These are phyloP conservation scores for Penicillium silybi DNA, from an alignment of 495 filamentous ascomycete species.

Conservation along the genomic window DNA sequence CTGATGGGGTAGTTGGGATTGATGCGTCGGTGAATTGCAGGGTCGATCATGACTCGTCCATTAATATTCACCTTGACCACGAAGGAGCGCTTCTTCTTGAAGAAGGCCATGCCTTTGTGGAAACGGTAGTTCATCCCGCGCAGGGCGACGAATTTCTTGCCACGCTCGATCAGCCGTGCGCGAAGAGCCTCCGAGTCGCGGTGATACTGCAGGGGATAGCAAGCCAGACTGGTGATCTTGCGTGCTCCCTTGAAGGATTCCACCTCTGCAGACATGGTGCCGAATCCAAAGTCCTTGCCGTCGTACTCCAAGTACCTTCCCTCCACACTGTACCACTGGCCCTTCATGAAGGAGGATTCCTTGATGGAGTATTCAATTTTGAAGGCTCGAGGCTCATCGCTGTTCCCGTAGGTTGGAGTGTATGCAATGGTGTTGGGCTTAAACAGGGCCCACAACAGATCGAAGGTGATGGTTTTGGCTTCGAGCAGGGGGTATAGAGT, in stretches of 20 bases:
- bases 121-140: slow-evolving; percentile 82
- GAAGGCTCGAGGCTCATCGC: slow-evolving; percentile 84
- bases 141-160: slow-evolving; percentile 77
- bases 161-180: slow-evolving; percentile 71
- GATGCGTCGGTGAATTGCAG: slow-evolving; percentile 78
- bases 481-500: slow-evolving; percentile 80
- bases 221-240: slow-evolving; percentile 74
- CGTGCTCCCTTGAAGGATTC: slow-evolving; percentile 76
- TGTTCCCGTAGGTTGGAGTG: slow-evolving; percentile 72
- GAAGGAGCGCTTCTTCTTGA: slow-evolving; percentile 69
- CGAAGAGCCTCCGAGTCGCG: slow-evolving; percentile 64
- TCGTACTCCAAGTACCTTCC: slow-evolving; percentile 84
- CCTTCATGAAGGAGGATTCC: slow-evolving; percentile 67
- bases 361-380: slow-evolving; percentile 78
- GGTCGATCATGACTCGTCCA: slow-evolving; percentile 88
- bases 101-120: slow-evolving; percentile 76
- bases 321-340: slow-evolving; percentile 77
- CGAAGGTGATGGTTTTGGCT: slow-evolving; percentile 83
- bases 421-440: slow-evolving; percentile 87
- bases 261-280: slow-evolving; percentile 68
- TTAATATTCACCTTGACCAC: slow-evolving; percentile 87
- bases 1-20: slow-evolving; percentile 87
- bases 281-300: slow-evolving; percentile 69
- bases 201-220: slow-evolving; percentile 81
- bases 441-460: slow-evolving; percentile 85